Base-by-base conservation (phyloP, 2,329 filamentous ascomycete species). In the Ampelomyces quisqualis region DNA sequence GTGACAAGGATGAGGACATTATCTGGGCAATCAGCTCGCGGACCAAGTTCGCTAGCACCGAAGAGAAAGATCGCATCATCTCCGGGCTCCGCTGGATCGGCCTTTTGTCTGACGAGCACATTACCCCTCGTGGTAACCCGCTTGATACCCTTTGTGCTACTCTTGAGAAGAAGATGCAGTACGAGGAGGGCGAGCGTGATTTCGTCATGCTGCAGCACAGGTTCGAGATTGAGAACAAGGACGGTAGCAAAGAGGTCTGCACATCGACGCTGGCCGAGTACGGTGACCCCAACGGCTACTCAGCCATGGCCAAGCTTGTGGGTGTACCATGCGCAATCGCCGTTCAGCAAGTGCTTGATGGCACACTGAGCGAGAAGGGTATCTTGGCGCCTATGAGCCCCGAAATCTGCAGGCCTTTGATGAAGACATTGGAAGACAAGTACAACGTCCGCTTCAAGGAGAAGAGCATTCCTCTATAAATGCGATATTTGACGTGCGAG, bases 81-180 rank as follows among this genome's bases (percentile, higher is more conserved):
- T 73, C 75, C 34, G 88, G 88, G 42, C 77, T 93, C 23, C 77
- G 79, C 53, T 93, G 88, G 88, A 76, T 86, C 53, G 78, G 78
- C 17, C 63, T 81, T 48, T 85, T 89, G 73, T 85, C 81, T 29
- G 77, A 83, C 52, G 77, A 81, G 63, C 73, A 80, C 66, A 89
- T 85, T 63, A 85, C 73, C 5, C 84, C 88, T 19, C 76, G 81
- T 40, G 85, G 82, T 39, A 95, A 88, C 74, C 86, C 89, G 3
- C 79, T 95, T 17, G 90, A 95, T 70, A 91, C 87, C n/a, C 81
- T 95, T 26, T 95, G 90, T 73, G 88, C 88, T 21, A 86, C 83
- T 3, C 80, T 95, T 20, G 89, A 95, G 77, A 74, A 87, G 77
- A 95, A 94, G 82, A 94, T 95, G 88, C 80, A 87, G 70, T 95